These are phyloP conservation scores for Hemerocallis citrina DNA, from an alignment of 106 monocot species.

Conservation along the genomic window DNA sequence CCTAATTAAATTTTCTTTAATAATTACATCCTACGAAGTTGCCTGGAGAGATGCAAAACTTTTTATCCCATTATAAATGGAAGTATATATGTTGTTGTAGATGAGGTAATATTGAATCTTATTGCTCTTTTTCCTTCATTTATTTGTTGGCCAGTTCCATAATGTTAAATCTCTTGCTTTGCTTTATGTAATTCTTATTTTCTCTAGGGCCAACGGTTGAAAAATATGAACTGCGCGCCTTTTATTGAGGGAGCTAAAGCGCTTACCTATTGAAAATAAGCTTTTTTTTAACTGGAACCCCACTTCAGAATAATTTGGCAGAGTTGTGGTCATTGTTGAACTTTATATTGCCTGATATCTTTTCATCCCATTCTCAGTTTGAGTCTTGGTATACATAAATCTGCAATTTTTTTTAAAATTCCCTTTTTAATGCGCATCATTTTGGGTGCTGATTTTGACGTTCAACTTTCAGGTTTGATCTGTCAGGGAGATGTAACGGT, in stretches of 20 bases:
- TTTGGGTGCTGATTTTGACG: no score
- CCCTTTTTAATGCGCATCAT: no score
- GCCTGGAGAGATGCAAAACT: slow-evolving; percentile 49
- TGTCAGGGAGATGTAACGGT: slow-evolving; percentile 45
- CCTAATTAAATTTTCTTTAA: slow-evolving; percentile 64
- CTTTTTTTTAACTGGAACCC: slow-evolving; percentile 93
- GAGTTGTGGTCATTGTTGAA: slow-evolving; percentile 93
- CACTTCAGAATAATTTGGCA: slow-evolving; percentile 84
- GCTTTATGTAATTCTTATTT: no score
- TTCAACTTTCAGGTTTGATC: slow-evolving; percentile 69
- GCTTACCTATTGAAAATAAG: slow-evolving; percentile 79
- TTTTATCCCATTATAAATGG: slow-evolving; percentile 57
- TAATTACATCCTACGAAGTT: slow-evolving; percentile 80
- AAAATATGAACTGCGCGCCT: slow-evolving; percentile 78
- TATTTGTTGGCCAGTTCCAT: no score
- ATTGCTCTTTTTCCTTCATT: no score
- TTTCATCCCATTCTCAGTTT: slow-evolving; percentile 71
- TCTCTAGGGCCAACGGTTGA: slow-evolving; percentile 72
- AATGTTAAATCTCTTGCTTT: no score
- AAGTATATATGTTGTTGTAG: slow-evolving; percentile 92
- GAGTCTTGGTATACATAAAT: slow-evolving; percentile 98
- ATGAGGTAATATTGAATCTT: slow-evolving; percentile 50
- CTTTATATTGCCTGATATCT: slow-evolving; percentile 91
- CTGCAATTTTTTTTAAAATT: no score
- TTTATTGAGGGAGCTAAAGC: slow-evolving; percentile 51